Evolutionary conservation across 805 yeast genomes (phyloP).

Genomic region (Zygotorulaspora sp.): DNA sequence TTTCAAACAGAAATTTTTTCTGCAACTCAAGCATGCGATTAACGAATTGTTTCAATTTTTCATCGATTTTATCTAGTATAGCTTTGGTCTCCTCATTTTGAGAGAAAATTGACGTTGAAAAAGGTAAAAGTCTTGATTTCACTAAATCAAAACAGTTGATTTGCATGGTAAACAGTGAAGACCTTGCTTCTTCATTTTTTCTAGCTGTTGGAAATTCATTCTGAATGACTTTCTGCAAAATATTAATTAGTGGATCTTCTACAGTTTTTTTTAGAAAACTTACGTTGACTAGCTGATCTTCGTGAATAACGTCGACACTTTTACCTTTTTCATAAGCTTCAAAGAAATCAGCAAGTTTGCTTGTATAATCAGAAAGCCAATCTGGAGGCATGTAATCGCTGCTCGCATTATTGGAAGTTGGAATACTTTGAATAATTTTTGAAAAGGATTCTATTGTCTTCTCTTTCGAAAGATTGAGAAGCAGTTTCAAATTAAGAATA

Average conservation of each 20-base stretch:
- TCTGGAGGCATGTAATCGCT: slow-evolving; percentile 76
- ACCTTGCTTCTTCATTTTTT: slow-evolving; percentile 24
- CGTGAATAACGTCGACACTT: slow-evolving; percentile 28
- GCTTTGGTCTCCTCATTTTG: slow-evolving; percentile 28
- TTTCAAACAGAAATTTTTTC: slow-evolving; percentile 44
- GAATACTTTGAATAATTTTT: slow-evolving; percentile 30
- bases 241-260: slow-evolving; percentile 36
- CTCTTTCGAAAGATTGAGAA: slow-evolving; percentile 20
- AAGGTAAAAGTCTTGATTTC: slow-evolving; percentile 47
- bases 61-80: slow-evolving; percentile 27
- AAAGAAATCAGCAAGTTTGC: slow-evolving; percentile 47
- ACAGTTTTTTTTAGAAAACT: slow-evolving; percentile 42
- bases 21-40: slow-evolving; percentile 42
- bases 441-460: slow-evolving; percentile 21
- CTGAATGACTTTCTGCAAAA: slow-evolving; percentile 29
- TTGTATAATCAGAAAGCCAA: slow-evolving; percentile 63
- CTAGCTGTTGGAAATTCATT: slow-evolving; percentile 30
- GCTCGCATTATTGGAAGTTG: slow-evolving; percentile 32
- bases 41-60: slow-evolving; percentile 30
- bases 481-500: slow-evolving; percentile 17
- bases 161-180: slow-evolving; percentile 39
- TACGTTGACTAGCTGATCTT: slow-evolving; percentile 36
- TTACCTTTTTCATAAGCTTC: slow-evolving; percentile 48
- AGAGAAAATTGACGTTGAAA: slow-evolving; percentile 34
- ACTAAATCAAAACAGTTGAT: slow-evolving; percentile 60